A percentile compares a stretch with the other conserved stretches of the same genome.
Evolutionary conservation across 1,139 yeast genomes (phyloP).

Genomic region (Sugiyamaella neomexicana): DNA sequence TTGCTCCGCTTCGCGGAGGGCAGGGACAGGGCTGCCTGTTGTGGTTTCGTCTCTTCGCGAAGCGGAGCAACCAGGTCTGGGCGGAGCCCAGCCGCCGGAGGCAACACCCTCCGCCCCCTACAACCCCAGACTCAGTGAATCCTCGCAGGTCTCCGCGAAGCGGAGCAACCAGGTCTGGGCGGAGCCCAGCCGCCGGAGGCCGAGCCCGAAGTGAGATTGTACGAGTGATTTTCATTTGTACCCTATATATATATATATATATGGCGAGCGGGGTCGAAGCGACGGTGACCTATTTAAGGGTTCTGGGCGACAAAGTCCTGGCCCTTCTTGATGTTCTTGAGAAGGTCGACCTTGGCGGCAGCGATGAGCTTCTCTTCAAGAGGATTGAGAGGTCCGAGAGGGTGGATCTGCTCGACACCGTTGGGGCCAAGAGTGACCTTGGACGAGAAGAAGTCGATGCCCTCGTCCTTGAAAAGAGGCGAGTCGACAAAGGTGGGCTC

Average conservation of each 20-base stretch:
- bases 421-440: constrained; percentile 85
- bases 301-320: constrained; percentile 51
- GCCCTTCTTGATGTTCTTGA: constrained; percentile 73
- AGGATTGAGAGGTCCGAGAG: constrained; percentile 75
- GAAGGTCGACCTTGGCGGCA: constrained; percentile 45
- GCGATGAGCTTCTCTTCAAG: constrained; percentile 72
- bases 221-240: neutral
- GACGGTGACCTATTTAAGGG: constrained; percentile 35
- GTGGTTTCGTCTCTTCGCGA: too few species aligned
- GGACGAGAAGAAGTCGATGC: constrained; percentile 90
- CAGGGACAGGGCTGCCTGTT: too few species aligned
- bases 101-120: too few species aligned
- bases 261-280: neutral
- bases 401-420: constrained; percentile 81
- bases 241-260: neutral
- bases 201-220: neutral
- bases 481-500: constrained; percentile 66
- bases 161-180: constrained; percentile 3
- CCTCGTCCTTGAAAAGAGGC: constrained; percentile 80
- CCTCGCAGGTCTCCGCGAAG: neutral
- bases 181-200: constrained; percentile 13
- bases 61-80: constrained; percentile 3
- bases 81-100: constrained; percentile 12
- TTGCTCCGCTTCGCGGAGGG: too few species aligned
- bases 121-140: too few species aligned